These are phyloP conservation scores for Ceratobasidium sp. DNA, from an alignment of 1,284 basidiomycete species.

Conservation along the genomic window DNA sequence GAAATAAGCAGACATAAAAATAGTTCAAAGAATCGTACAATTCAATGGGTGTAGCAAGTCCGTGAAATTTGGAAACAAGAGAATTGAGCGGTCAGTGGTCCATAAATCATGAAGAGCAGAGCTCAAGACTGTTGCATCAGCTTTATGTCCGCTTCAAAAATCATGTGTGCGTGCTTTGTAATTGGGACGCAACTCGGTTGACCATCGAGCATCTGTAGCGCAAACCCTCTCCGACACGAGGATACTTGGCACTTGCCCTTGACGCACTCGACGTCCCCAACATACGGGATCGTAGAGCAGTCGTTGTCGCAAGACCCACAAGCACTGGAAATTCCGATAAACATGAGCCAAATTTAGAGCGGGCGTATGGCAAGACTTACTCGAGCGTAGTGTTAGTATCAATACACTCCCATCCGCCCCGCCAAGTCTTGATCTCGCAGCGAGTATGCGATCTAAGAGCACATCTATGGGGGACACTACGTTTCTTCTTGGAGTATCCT, in stretches of 20 bases:
- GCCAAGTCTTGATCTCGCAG: constrained; percentile 16
- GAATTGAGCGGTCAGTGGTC: neutral
- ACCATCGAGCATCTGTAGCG: constrained; percentile 1
- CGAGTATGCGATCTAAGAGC: constrained; percentile 2
- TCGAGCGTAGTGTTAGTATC: constrained; percentile 23
- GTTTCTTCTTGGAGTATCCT: constrained; percentile 5
- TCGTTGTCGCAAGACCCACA: constrained; percentile 41
- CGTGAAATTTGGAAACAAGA: neutral
- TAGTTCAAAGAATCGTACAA: neutral
- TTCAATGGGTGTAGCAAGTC: neutral
- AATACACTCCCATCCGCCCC: constrained; percentile 40
- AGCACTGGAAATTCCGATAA: constrained; percentile 7
- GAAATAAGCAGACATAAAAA: neutral
- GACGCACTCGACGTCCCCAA: constrained; percentile 22
- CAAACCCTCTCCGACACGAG: constrained; percentile 28
- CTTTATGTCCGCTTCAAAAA: constrained; percentile 17
- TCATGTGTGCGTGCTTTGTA: constrained; percentile 20
- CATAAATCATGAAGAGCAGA: neutral
- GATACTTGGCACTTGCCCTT: constrained; percentile 19
- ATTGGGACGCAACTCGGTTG: constrained; percentile 10
- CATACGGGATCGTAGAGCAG: constrained; percentile 38
- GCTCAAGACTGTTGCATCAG: constrained; percentile 21
- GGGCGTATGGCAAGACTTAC: neutral
- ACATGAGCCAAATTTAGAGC: neutral
- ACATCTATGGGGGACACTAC: constrained; percentile 25